Conservation (phyloP, 129 eudicot species). For the Tagetes patula region DNA sequence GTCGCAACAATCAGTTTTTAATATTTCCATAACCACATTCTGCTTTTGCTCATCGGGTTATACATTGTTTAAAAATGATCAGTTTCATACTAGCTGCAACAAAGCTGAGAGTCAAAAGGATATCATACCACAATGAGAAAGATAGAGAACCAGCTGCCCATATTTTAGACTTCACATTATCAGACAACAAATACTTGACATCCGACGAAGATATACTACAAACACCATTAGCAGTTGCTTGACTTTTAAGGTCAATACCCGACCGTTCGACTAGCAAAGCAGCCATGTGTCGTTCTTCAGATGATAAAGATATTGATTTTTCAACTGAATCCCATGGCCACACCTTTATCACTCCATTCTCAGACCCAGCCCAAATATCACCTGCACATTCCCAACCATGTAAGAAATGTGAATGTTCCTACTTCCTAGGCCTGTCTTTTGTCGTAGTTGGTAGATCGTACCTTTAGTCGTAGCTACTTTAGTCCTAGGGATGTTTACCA, state of each 20-base stretch:
- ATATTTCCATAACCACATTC: neutral
- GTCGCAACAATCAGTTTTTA: slow-evolving; percentile 5
- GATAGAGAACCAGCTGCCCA: slow-evolving; percentile 85
- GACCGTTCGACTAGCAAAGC: slow-evolving; percentile 91
- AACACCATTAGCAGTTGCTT: slow-evolving; percentile 87
- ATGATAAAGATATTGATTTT: slow-evolving; percentile 83
- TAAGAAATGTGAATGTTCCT: neutral
- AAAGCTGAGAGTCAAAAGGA: neutral
- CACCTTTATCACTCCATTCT: slow-evolving; percentile 76
- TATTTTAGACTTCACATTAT: slow-evolving; percentile 62
- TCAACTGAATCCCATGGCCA: slow-evolving; percentile 98
- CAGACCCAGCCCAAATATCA: slow-evolving; percentile 91
- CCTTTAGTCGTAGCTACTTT: no score
- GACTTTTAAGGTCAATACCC: slow-evolving; percentile 71
- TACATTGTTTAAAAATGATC: neutral
- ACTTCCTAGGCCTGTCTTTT: no score
- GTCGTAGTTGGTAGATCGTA: no score
- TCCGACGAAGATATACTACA: slow-evolving; percentile 84
- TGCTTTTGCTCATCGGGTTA: neutral
- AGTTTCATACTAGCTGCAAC: neutral
- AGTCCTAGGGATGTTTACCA: no score
- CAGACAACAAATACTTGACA: slow-evolving; percentile 69
- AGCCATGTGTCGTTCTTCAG: slow-evolving; percentile 97
- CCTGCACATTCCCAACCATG: slow-evolving; percentile 48
- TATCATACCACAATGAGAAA: slow-evolving; percentile 80